Evolutionary conservation across 2,329 filamentous ascomycete species (phyloP).

Genomic region (Penicillium frequentans): DNA sequence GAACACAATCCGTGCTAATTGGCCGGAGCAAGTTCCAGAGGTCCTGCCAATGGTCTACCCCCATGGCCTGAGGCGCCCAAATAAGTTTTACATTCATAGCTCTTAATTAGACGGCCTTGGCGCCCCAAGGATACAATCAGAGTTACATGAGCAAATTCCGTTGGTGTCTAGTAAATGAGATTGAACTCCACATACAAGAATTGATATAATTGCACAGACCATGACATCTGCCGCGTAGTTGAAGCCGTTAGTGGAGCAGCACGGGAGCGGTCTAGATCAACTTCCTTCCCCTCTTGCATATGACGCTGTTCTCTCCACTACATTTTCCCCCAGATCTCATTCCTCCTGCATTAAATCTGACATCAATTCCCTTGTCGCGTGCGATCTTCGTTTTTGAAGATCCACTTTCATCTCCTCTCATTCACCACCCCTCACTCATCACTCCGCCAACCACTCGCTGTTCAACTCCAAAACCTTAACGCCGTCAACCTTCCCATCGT

Average conservation of each 20-base stretch:
- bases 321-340: slow-evolving; percentile 8
- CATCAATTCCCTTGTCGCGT: neutral
- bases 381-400: neutral
- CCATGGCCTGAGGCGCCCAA: slow-evolving; percentile 50
- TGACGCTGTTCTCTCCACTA: slow-evolving; percentile 12
- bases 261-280: slow-evolving; percentile 19
- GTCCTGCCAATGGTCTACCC: slow-evolving; percentile 53
- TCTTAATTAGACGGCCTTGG: neutral
- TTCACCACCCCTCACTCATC: neutral
- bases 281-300: slow-evolving; percentile 15
- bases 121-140: neutral
- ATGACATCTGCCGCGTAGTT: neutral
- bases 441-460: neutral
- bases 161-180: neutral
- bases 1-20: slow-evolving; percentile 50
- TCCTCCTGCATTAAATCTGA: neutral
- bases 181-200: neutral
- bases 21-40: slow-evolving; percentile 57
- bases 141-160: neutral
- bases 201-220: neutral
- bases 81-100: slow-evolving; percentile 13
- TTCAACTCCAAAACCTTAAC: neutral
- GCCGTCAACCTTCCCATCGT: slow-evolving; percentile 4
- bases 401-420: neutral
- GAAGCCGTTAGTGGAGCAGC: slow-evolving; percentile 17